Evolutionary conservation across 176 grass and related monocot genomes (phyloP).

Genomic region (Triticum monococcum): DNA sequence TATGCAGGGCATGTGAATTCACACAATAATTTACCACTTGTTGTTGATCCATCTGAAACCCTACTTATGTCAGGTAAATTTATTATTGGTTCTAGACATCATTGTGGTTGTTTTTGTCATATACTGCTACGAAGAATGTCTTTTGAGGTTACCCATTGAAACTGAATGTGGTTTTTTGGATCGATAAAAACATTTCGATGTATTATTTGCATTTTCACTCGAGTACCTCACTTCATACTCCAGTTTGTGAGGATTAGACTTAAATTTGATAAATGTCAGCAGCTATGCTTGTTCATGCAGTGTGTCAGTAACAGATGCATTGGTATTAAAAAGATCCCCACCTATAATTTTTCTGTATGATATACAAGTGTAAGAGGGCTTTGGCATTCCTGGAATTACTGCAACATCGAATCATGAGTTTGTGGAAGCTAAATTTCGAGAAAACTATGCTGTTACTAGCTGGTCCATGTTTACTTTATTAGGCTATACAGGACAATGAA

Average conservation of each 20-base stretch:
- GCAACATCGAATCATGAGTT: not conserved
- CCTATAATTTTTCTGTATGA: not conserved
- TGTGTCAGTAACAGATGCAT: not conserved
- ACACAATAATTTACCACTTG: slow-evolving; percentile 70
- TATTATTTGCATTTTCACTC: not conserved
- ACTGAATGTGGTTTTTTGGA: not conserved
- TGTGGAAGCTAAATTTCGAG: not conserved
- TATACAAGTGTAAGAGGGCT: not conserved
- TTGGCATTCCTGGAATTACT: slow-evolving; percentile 5
- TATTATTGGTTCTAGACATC: slow-evolving; percentile 22
- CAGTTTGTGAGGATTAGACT: not conserved
- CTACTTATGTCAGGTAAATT: slow-evolving; percentile 78
- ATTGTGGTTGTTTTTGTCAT: not conserved
- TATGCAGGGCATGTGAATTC: slow-evolving; percentile 84
- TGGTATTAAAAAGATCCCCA: not conserved
- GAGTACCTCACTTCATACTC: not conserved
- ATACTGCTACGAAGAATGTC: not conserved
- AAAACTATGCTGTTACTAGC: not conserved
- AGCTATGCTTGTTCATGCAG: not conserved
- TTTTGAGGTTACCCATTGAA: not conserved
- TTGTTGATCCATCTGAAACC: slow-evolving; percentile 84
- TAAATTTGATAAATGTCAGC: not conserved
- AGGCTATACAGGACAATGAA: slow-evolving; percentile 2
- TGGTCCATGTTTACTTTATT: not conserved
- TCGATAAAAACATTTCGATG: not conserved